Base-by-base conservation (phyloP, 495 filamentous ascomycete genomes). In the Neurospora sp. region DNA sequence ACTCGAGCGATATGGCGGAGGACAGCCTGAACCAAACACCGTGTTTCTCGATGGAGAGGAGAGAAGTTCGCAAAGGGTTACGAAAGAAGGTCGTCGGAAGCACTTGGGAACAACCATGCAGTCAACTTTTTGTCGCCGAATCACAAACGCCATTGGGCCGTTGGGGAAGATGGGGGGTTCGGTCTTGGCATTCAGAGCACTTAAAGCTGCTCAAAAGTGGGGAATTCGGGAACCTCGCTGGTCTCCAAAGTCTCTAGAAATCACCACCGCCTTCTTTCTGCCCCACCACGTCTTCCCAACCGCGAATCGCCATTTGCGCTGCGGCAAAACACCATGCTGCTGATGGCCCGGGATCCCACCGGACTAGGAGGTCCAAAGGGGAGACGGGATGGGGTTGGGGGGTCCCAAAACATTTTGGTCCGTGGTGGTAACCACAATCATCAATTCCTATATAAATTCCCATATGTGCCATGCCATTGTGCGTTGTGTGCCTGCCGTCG, bases 291-390 rank as follows among this genome's bases (percentile, higher is more conserved):
- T 72, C 70, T 59, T 59, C 69, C 70, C 12, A 40, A 72, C 42
- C 76, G 76, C 73, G 76, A 76, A 68, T 70, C 74, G 77, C 74
- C 74, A 74, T 72, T 71, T 74, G 45, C 20, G 45, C 45, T 48
- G 44, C 45, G 45, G 45, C 20, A 53, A 53, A 59, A 59, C 53
- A 65, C 45, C n/a, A 22, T 53, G 45, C 45, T 53, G 45, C 6
- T 48, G 44, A 48, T 53, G 10, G 45, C 45, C 48, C 10, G 48
- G 48, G 48, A 59, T 59, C 48, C 48, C 48, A 59, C 48, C 48
- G 48, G n/a, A 59, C 48, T 59, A 27, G 14, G 20, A 59, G 48
- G n/a, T 59, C 48, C 48, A 14, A 27, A 10, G 48, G 20, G 5
- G 20, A 27, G 20, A 22, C 20, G 20, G 20, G 48, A 59, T 27